A percentile compares a stretch with the other conserved stretches of the same genome.
phyloP scores from a whole-genome alignment of 257 asterid genomes.

The Ligustrum vulgare region DNA sequence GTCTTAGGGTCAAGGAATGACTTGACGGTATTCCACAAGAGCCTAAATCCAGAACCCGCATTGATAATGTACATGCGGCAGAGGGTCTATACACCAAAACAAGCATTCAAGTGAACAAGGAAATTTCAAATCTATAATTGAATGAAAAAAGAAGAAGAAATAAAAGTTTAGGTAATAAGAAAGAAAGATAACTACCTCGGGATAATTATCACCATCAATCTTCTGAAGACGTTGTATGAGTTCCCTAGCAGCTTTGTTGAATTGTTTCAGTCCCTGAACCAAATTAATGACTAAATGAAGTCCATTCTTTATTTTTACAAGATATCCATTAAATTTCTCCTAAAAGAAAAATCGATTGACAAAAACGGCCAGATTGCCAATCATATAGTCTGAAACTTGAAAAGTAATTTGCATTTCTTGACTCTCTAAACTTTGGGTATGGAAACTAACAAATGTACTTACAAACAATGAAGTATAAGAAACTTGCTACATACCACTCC shows the following conservation, averaged over 20 bases:
- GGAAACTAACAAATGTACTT: not conserved
- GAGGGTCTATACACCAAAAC: slow-evolving; percentile 48
- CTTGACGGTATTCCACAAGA: slow-evolving; percentile 93
- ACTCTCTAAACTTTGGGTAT: not conserved
- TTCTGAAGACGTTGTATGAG: slow-evolving; percentile 86
- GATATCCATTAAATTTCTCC: not conserved
- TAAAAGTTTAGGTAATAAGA: not conserved
- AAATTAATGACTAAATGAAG: not conserved
- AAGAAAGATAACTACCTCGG: slow-evolving; percentile 54
- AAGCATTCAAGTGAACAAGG: not conserved
- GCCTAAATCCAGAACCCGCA: slow-evolving; percentile 97
- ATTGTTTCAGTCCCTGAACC: slow-evolving; percentile 78
- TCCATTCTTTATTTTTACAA: not conserved
- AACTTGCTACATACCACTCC: slow-evolving; percentile 69
- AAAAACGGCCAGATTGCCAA: not conserved
- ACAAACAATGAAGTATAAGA: not conserved
- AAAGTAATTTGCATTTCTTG: not conserved
- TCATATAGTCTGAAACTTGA: not conserved
- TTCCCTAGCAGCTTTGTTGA: slow-evolving; percentile 87
- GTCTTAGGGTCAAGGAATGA: slow-evolving; percentile 97
- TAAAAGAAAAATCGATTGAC: not conserved
- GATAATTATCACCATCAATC: slow-evolving; percentile 91
- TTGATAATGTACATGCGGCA: slow-evolving; percentile 94
- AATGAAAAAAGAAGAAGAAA: slow-evolving; percentile 2
- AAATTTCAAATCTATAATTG: not conserved